Conservation (phyloP, 148 eudicot species). For the Chenopodium berlandieri region DNA sequence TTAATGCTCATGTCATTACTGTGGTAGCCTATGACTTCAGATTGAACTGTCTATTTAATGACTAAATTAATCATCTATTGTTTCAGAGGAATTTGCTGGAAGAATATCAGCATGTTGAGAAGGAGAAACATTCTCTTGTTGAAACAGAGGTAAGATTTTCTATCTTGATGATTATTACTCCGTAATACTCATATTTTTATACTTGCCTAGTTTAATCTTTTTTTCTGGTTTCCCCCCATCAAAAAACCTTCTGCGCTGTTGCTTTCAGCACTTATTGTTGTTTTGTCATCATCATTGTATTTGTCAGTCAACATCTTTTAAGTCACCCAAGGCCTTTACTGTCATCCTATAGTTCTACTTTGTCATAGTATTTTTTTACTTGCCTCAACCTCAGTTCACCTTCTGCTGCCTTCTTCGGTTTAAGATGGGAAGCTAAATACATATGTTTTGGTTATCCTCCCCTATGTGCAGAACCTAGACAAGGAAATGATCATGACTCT, state of each 20-base stretch:
- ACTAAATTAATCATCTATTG: not conserved
- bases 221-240: not conserved
- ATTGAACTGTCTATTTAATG: not conserved
- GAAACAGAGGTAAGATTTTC: constrained; percentile 53
- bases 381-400: constrained; percentile 6
- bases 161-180: not conserved
- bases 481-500: constrained; percentile 47
- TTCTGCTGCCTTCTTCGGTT: not conserved
- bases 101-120: constrained; percentile 49
- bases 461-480: constrained; percentile 44
- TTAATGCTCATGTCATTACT: not conserved
- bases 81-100: constrained; percentile 41
- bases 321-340: not conserved
- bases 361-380: not conserved
- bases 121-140: constrained; percentile 46
- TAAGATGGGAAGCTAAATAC: not conserved
- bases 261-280: not conserved
- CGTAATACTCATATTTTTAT: not conserved
- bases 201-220: not conserved
- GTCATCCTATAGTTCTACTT: not conserved
- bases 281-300: not conserved
- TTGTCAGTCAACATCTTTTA: not conserved
- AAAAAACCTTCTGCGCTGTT: not conserved
- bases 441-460: not conserved
- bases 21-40: not conserved